These are phyloP conservation scores for Wickerhamomyces queroliae DNA, from an alignment of 805 yeast genomes.

Conservation along the genomic window DNA sequence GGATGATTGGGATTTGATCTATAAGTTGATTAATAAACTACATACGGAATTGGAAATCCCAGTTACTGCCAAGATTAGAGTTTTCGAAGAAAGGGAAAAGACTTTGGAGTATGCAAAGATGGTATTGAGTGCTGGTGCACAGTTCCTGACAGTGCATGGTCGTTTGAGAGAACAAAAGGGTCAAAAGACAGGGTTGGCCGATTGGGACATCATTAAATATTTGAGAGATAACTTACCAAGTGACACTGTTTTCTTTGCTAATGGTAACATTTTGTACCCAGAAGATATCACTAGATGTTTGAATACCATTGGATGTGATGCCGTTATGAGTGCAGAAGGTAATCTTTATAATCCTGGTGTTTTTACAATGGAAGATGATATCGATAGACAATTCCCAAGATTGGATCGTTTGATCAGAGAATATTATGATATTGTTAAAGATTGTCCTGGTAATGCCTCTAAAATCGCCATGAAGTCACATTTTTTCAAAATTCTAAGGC, in stretches of 20 bases:
- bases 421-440: slow-evolving; percentile 72
- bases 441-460: slow-evolving; percentile 51
- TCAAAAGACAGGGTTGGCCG: slow-evolving; percentile 91
- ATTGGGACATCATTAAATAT: slow-evolving; percentile 77
- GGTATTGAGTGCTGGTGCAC: slow-evolving; percentile 93
- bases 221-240: slow-evolving; percentile 70
- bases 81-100: slow-evolving; percentile 79
- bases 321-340: slow-evolving; percentile 97
- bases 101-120: slow-evolving; percentile 80
- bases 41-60: slow-evolving; percentile 77
- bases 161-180: slow-evolving; percentile 98
- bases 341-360: slow-evolving; percentile 91
- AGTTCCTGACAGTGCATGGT: slow-evolving; percentile 91
- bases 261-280: slow-evolving; percentile 91
- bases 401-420: slow-evolving; percentile 81
- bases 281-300: slow-evolving; percentile 73
- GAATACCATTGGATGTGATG: slow-evolving; percentile 66
- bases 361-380: slow-evolving; percentile 51
- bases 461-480: slow-evolving; percentile 86
- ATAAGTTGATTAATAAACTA: slow-evolving; percentile 61
- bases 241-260: slow-evolving; percentile 86
- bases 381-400: slow-evolving; percentile 71
- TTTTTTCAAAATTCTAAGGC: slow-evolving; percentile 77
- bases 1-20: slow-evolving; percentile 93
- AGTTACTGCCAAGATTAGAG: slow-evolving; percentile 92